phyloP scores from a whole-genome alignment of 2,329 filamentous ascomycete genomes.

The Xylaria hypoxylon region DNA sequence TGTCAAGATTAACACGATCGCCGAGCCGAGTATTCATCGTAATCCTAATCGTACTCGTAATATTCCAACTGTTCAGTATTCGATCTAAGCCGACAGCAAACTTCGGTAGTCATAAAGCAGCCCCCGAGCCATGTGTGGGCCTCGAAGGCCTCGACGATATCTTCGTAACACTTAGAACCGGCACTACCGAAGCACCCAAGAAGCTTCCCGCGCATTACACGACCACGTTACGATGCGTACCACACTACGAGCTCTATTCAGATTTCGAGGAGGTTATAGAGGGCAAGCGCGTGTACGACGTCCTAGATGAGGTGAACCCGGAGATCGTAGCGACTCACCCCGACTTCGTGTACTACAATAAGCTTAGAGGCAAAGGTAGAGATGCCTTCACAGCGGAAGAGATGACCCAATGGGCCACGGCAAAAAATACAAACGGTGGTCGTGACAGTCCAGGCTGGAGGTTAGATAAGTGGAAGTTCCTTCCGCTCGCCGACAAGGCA shows the following conservation, averaged over 20 bases:
- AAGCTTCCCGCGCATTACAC: constrained; percentile 67
- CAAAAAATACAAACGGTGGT: constrained; percentile 47
- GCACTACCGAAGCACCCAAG: constrained; percentile 65
- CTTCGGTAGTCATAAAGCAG: constrained; percentile 13
- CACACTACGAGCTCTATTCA: constrained; percentile 68
- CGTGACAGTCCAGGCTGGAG: constrained; percentile 61
- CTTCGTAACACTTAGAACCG: constrained; percentile 68
- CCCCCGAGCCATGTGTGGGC: constrained; percentile 38
- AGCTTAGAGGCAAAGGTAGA: constrained; percentile 57
- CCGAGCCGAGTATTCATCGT: constrained; percentile 37
- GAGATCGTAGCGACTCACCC: constrained; percentile 54
- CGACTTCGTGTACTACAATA: constrained; percentile 65
- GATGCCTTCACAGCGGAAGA: constrained; percentile 54
- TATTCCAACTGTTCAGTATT: constrained; percentile 44
- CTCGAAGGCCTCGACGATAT: constrained; percentile 61
- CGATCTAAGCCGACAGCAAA: constrained; percentile 31
- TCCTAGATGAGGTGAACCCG: constrained; percentile 57
- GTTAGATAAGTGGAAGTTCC: constrained; percentile 69
- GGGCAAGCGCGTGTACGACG: constrained; percentile 63
- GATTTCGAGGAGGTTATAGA: constrained; percentile 65
- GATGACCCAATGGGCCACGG: constrained; percentile 45
- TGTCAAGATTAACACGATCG: constrained; percentile 38
- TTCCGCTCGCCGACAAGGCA: constrained; percentile 65
- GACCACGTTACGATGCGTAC: constrained; percentile 66
- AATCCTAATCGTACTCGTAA: constrained; percentile 38